Percentiles rank a stretch among this genome's conserved stretches.
Conservation (phyloP, 2,329 filamentous ascomycete species). For the Pseudopithomyces chartarum region DNA sequence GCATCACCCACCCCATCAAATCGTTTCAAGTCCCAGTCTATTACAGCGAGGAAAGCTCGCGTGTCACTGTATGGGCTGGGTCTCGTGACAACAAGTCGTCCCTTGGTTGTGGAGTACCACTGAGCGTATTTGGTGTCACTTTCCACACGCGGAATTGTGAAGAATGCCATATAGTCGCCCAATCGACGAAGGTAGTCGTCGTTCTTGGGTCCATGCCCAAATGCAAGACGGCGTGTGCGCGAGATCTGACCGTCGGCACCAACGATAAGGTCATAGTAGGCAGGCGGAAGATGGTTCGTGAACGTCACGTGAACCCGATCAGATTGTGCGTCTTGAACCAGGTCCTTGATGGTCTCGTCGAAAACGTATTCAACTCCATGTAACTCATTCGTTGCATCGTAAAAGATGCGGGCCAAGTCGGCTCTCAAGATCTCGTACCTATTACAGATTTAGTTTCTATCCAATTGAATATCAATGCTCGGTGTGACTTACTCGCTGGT, state of each 20-base stretch:
- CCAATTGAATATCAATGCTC: too few species aligned
- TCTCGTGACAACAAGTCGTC: slow-evolving; percentile 27
- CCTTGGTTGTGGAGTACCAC: slow-evolving; percentile 32
- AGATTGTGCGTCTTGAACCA: slow-evolving; percentile 35
- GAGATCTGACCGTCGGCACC: slow-evolving; percentile 40
- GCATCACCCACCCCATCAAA: slow-evolving; percentile 24
- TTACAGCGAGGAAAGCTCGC: slow-evolving; percentile 22
- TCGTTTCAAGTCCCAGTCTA: slow-evolving; percentile 20
- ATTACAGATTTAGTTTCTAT: neutral
- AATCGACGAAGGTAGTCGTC: slow-evolving; percentile 26
- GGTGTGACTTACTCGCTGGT: slow-evolving; percentile 55
- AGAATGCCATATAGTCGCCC: slow-evolving; percentile 37
- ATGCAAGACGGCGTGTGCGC: slow-evolving; percentile 31
- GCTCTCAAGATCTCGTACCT: slow-evolving; percentile 62
- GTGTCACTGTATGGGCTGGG: slow-evolving; percentile 30
- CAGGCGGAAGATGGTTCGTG: slow-evolving; percentile 20
- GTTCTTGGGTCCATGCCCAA: slow-evolving; percentile 26
- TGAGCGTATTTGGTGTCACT: slow-evolving; percentile 28
- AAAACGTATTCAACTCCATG: slow-evolving; percentile 42
- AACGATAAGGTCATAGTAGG: slow-evolving; percentile 33
- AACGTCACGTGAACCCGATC: slow-evolving; percentile 49
- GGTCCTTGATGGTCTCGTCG: slow-evolving; percentile 30
- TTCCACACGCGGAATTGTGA: slow-evolving; percentile 31
- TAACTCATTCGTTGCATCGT: slow-evolving; percentile 44
- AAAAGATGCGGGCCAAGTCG: slow-evolving; percentile 58